Evolutionary conservation across 768 basidiomycete species (phyloP).

Genomic region (Sistotremastrum niveocremeum): DNA sequence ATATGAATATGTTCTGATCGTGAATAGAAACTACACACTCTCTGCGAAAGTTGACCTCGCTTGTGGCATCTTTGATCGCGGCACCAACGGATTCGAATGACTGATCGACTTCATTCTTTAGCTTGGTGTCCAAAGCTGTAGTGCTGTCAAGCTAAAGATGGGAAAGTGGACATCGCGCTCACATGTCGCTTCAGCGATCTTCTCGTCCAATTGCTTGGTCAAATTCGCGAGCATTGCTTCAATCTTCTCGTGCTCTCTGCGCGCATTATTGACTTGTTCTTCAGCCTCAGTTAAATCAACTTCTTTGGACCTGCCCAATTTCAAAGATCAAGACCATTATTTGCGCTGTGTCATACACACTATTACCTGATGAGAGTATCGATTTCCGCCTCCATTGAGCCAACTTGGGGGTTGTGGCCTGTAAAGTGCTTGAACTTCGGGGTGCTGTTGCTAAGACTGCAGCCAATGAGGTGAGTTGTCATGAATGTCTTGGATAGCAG

Average conservation of each 20-base stretch:
- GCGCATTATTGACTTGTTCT: conserved; percentile 29
- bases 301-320: too few relatives aligned
- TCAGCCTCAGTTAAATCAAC: conserved; percentile 12
- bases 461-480: conserved; percentile 5
- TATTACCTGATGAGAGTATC: conserved; percentile 16
- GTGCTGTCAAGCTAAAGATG: not conserved
- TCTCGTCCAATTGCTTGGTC: conserved; percentile 46
- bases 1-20: not conserved
- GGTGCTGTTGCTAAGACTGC: conserved; percentile 50
- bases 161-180: conserved; percentile 6
- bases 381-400: conserved; percentile 64
- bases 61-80: conserved; percentile 32
- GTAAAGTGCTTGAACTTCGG: conserved; percentile 51
- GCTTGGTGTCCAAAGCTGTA: conserved; percentile 35
- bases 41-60: conserved; percentile 30
- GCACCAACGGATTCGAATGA: conserved; percentile 25
- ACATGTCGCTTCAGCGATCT: conserved; percentile 55
- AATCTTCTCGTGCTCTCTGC: conserved; percentile 44
- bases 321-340: too few relatives aligned
- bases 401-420: conserved; percentile 42
- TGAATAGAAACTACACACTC: conserved; percentile 21
- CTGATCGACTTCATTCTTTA: conserved; percentile 25
- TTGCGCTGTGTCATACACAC: too few relatives aligned
- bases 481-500: not conserved
- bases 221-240: conserved; percentile 50